Conservation (phyloP, 2,329 filamentous ascomycete genomes). For the Pestalotiopsis sp. region DNA sequence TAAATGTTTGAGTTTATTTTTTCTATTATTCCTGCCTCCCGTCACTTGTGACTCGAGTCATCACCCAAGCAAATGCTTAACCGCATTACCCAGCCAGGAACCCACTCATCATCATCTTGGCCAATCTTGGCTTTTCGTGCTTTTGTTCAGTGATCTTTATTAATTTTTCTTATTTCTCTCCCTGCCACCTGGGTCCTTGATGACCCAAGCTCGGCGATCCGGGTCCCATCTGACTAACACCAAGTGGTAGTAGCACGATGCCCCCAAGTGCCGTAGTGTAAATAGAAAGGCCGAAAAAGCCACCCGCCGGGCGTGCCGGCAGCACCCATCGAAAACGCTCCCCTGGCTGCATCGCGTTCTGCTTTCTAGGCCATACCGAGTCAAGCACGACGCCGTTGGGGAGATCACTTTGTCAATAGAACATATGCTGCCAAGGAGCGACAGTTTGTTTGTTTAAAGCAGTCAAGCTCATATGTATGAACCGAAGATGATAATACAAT, state of each 20-base stretch:
- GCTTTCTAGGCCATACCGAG: too few species aligned
- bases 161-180: neutral
- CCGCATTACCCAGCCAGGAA: too few species aligned
- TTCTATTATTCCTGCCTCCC: neutral
- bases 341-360: too few species aligned
- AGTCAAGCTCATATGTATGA: neutral
- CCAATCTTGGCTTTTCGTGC: neutral
- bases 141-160: neutral
- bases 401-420: neutral
- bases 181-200: neutral
- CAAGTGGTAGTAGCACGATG: neutral
- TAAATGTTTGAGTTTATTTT: slow-evolving; percentile 5
- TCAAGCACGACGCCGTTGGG: neutral
- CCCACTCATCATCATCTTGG: neutral
- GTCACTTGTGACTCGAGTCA: neutral
- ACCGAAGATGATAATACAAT: neutral
- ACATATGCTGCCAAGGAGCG: neutral
- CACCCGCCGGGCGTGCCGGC: neutral
- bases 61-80: neutral
- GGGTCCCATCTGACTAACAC: neutral
- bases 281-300: neutral
- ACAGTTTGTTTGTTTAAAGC: neutral
- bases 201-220: neutral
- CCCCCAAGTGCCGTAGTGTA: neutral
- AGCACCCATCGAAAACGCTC: neutral